phyloP scores from a whole-genome alignment of 306 rosid genomes.

The Sesbania bispinosa region DNA sequence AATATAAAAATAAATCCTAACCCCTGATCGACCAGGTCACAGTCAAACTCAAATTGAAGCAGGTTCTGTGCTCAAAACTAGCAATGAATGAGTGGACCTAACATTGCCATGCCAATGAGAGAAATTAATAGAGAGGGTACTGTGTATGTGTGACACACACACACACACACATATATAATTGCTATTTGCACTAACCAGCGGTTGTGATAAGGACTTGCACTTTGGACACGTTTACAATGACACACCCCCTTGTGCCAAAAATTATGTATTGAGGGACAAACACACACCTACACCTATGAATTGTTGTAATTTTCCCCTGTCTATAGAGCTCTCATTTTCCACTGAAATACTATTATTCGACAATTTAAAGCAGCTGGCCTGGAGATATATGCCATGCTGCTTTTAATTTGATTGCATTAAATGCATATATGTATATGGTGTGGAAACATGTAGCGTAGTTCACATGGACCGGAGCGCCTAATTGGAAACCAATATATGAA shows the following conservation, averaged over 20 bases:
- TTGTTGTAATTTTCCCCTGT: slow-evolving; percentile 6
- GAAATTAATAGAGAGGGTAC: neutral
- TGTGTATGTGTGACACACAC: no score
- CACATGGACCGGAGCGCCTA: slow-evolving; percentile 16
- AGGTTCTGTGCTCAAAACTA: neutral
- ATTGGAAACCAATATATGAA: slow-evolving; percentile 15
- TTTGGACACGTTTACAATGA: neutral
- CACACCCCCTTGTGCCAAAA: neutral
- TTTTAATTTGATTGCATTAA: neutral
- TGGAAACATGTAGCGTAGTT: slow-evolving; percentile 19
- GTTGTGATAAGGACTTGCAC: slow-evolving; percentile 39
- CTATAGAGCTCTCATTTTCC: neutral
- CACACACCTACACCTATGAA: slow-evolving; percentile 23
- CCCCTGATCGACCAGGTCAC: slow-evolving; percentile 7
- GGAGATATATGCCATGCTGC: neutral
- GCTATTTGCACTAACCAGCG: slow-evolving; percentile 29
- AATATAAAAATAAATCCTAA: neutral
- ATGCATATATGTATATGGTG: neutral
- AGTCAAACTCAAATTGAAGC: slow-evolving; percentile 25
- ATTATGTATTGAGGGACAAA: slow-evolving; percentile 18
- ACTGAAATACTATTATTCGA: neutral
- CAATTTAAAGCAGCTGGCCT: neutral
- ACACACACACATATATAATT: slow-evolving; percentile 37
- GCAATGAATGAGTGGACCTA: slow-evolving; percentile 41
- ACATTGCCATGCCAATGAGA: slow-evolving; percentile 20